Percentiles rank a stretch among this genome's conserved stretches.
phyloP scores from a whole-genome alignment of 352 stramenopile genomes.

The Phytophthora europaea region DNA sequence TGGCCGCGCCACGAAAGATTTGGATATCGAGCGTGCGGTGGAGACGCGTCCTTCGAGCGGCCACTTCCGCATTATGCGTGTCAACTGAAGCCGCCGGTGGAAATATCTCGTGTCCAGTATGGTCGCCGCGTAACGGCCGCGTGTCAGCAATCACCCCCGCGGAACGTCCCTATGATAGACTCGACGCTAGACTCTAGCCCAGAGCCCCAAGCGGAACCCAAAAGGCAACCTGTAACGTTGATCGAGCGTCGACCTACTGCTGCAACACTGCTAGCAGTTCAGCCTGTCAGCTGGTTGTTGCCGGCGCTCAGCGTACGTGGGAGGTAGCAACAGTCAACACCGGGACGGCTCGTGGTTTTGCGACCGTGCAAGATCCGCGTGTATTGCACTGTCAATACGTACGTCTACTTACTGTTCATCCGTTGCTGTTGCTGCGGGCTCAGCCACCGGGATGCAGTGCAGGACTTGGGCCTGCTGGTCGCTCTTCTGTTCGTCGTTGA shows the following conservation, averaged over 20 bases:
- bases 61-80: no score
- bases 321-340: conserved; percentile 17
- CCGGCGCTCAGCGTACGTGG: neutral
- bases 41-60: no score
- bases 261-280: neutral
- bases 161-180: neutral
- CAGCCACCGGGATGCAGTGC: conserved; percentile 69
- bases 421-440: neutral
- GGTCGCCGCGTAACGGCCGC: conserved; percentile 1
- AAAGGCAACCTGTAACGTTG: neutral
- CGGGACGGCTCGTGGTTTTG: conserved; percentile 25
- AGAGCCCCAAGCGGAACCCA: neutral
- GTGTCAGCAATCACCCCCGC: conserved; percentile 11
- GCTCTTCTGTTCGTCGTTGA: conserved; percentile 72
- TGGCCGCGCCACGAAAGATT: neutral
- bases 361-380: conserved; percentile 3
- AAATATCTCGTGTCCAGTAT: conserved; percentile 3
- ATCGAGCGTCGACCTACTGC: neutral
- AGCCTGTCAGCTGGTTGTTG: neutral
- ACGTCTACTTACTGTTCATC: conserved; percentile 11
- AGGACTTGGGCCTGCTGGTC: conserved; percentile 65
- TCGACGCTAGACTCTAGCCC: no score
- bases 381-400: conserved; percentile 4
- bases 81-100: conserved; percentile 2
- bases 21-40: conserved; percentile 12